Percentiles rank a stretch among this genome's conserved stretches.
phyloP scores from a whole-genome alignment of 768 basidiomycete genomes.

The Cyclocybe cylindracea region DNA sequence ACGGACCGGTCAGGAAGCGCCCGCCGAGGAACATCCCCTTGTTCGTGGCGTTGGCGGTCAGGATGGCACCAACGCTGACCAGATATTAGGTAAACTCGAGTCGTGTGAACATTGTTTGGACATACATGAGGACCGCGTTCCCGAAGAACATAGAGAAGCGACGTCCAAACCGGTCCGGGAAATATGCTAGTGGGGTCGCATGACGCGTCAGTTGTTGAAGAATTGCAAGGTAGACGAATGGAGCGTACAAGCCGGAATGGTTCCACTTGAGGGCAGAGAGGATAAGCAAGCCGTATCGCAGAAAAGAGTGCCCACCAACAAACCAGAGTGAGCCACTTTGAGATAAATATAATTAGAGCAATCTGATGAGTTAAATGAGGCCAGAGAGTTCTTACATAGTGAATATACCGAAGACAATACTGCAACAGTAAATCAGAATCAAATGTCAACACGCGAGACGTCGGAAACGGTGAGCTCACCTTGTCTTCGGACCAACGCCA shows the following conservation, averaged over 20 bases:
- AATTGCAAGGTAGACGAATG: not conserved
- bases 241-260: conserved; percentile 43
- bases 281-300: not conserved
- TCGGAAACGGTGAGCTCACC: conserved; percentile 23
- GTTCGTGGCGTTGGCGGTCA: conserved; percentile 49
- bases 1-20: conserved; percentile 49
- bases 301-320: conserved; percentile 4
- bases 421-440: conserved; percentile 5
- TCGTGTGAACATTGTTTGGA: conserved; percentile 1
- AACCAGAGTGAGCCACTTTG: conserved; percentile 41
- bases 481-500: conserved; percentile 43
- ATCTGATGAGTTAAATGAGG: not conserved
- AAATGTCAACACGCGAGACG: not conserved
- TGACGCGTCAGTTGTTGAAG: not conserved
- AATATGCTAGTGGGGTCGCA: conserved; percentile 30
- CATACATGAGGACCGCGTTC: conserved; percentile 46
- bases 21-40: conserved; percentile 48
- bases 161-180: conserved; percentile 51
- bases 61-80: conserved; percentile 42
- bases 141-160: conserved; percentile 52
- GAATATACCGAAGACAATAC: conserved; percentile 57
- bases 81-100: not conserved
- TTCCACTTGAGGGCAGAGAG: conserved; percentile 29
- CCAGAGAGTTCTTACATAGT: conserved; percentile 36
- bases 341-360: not conserved